Percentiles rank a stretch among this genome's conserved stretches.
These are phyloP conservation scores for Bruguiera sexangula DNA, from an alignment of 345 rosid genomes.

Conservation along the genomic window DNA sequence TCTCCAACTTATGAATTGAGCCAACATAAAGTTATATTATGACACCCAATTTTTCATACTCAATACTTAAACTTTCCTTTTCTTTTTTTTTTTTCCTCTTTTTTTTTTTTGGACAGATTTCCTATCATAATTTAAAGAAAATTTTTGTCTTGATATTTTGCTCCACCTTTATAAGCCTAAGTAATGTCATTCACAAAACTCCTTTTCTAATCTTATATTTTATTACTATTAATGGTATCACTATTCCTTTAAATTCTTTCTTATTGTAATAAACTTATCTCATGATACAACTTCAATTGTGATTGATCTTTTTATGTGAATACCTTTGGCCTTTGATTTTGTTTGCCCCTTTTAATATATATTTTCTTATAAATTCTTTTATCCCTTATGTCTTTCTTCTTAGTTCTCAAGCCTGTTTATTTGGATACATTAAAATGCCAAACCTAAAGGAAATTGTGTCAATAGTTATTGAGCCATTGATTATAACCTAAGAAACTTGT, in stretches of 20 bases:
- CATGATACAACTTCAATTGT: slow-evolving; percentile 49
- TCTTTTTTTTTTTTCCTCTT: background rate
- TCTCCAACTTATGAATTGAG: no score
- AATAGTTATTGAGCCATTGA: slow-evolving; percentile 34
- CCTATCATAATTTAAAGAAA: slow-evolving; percentile 36
- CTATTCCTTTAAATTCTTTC: slow-evolving; percentile 31
- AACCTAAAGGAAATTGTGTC: slow-evolving; percentile 60
- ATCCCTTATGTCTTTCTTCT: slow-evolving; percentile 75
- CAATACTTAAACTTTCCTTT: slow-evolving; percentile 38
- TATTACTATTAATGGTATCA: slow-evolving; percentile 33
- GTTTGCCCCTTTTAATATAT: slow-evolving; percentile 67
- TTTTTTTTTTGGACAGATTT: slow-evolving; percentile 25
- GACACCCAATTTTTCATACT: background rate
- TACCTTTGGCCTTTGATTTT: slow-evolving; percentile 78
- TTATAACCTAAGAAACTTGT: slow-evolving; percentile 46
- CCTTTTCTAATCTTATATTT: slow-evolving; percentile 41
- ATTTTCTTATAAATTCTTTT: slow-evolving; percentile 73
- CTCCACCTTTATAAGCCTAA: slow-evolving; percentile 50
- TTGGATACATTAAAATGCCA: slow-evolving; percentile 74
- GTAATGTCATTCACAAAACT: slow-evolving; percentile 38
- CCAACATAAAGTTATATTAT: no score
- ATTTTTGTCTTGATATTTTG: slow-evolving; percentile 40
- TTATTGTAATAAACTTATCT: slow-evolving; percentile 45
- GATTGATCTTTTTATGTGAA: slow-evolving; percentile 44
- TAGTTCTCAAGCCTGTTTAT: slow-evolving; percentile 78